A percentile compares a stretch with the other conserved stretches of the same genome.
phyloP scores from a whole-genome alignment of 202 grass and related monocot genomes.

The Elaeis oleifera region DNA sequence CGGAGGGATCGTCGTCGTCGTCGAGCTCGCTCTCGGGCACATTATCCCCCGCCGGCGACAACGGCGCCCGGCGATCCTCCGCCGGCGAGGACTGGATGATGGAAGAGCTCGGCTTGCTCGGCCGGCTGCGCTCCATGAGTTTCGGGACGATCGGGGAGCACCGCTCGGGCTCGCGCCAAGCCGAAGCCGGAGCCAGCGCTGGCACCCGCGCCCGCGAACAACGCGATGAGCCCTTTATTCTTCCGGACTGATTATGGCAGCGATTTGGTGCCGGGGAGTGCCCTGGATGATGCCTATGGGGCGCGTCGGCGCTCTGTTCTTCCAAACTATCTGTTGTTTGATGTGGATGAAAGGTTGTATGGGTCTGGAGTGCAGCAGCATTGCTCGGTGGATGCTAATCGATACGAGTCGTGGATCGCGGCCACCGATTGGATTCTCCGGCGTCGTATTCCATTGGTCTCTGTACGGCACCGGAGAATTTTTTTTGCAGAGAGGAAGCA shows the following conservation, averaged over 20 bases:
- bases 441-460: too few species aligned
- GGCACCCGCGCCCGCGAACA: neutral
- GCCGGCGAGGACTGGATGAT: slow-evolving; percentile 2
- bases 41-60: neutral
- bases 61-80: neutral
- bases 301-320: slow-evolving; percentile 32
- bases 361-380: too few species aligned
- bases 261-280: slow-evolving; percentile 6
- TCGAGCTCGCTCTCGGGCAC: slow-evolving; percentile 9
- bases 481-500: too few species aligned
- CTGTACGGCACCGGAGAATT: too few species aligned
- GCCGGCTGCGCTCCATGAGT: slow-evolving; percentile 37
- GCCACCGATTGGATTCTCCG: too few species aligned
- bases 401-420: too few species aligned
- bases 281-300: neutral
- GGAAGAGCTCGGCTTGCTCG: slow-evolving; percentile 36
- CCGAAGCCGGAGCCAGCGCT: too few species aligned
- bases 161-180: slow-evolving; percentile 1
- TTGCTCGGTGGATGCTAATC: too few species aligned
- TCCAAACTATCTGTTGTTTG: neutral
- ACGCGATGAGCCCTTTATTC: slow-evolving; percentile 5
- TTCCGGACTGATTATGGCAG: slow-evolving; percentile 12
- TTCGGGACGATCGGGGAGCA: slow-evolving; percentile 26
- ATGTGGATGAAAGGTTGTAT: too few species aligned
- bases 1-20: neutral